Percentiles rank a stretch among this genome's conserved stretches.
These are phyloP conservation scores for Amoeboradix gromovi DNA, from an alignment of 371 early-diverging fungal species.

Conservation along the genomic window DNA sequence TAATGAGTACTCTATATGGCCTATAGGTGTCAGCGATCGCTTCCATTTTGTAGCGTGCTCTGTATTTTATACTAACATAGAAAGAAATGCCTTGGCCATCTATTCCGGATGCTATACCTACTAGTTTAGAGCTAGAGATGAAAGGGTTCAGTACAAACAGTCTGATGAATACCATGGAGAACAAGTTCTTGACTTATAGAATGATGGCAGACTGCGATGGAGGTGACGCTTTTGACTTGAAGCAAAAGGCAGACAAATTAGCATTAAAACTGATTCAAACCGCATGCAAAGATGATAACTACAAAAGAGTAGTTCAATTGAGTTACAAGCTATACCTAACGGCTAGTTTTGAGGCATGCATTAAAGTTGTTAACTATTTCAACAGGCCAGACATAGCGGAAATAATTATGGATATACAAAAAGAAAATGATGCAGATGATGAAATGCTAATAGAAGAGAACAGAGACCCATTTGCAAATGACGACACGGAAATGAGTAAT, in stretches of 20 bases:
- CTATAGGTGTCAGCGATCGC: not conserved
- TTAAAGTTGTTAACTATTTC: not conserved
- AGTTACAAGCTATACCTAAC: not conserved
- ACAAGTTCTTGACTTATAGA: not conserved
- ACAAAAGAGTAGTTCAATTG: not conserved
- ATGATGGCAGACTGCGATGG: not conserved
- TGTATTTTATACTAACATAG: not conserved
- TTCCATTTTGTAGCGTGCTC: not conserved
- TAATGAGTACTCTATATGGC: not conserved
- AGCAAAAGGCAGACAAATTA: not conserved
- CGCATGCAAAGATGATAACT: not conserved
- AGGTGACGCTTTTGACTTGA: not conserved
- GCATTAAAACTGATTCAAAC: not conserved
- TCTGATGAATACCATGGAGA: not conserved
- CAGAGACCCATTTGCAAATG: not conserved
- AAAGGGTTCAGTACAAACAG: not conserved
- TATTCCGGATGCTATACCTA: not conserved
- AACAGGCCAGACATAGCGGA: not conserved
- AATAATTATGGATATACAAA: not conserved
- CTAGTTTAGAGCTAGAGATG: not conserved
- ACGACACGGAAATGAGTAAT: not conserved
- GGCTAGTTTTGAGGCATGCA: not conserved
- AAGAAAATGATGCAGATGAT: not conserved
- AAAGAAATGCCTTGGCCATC: not conserved
- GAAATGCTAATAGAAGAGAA: not conserved